These are phyloP conservation scores for Metschnikowia kofuensis DNA, from an alignment of 805 yeast genomes.

Conservation along the genomic window DNA sequence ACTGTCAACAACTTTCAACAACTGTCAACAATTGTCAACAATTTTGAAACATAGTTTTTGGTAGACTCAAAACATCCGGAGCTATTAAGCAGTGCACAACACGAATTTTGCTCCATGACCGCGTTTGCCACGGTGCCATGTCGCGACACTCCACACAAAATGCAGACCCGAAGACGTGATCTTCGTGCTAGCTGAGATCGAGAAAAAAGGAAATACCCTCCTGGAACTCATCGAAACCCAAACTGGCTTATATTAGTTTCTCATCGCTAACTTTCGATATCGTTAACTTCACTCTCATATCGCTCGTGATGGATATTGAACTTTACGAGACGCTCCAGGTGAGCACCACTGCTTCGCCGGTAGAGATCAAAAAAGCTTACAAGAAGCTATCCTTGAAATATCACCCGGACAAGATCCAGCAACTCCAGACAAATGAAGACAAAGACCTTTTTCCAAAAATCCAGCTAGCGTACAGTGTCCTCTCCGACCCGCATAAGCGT, in stretches of 20 bases:
- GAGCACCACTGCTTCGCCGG: conserved; percentile 36
- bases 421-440: conserved; percentile 18
- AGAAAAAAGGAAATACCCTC: neutral
- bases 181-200: conserved; percentile 1
- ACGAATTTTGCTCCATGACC: too few relatives aligned
- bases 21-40: too few relatives aligned
- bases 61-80: too few relatives aligned
- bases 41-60: too few relatives aligned
- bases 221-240: neutral
- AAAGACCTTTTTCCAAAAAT: conserved; percentile 54
- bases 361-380: conserved; percentile 57
- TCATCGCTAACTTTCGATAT: too few relatives aligned
- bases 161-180: conserved; percentile 7
- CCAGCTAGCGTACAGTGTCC: conserved; percentile 70
- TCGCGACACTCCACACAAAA: conserved; percentile 6
- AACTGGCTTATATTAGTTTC: too few relatives aligned
- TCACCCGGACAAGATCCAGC: conserved; percentile 31
- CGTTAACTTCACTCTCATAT: too few relatives aligned
- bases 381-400: conserved; percentile 23
- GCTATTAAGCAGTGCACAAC: too few relatives aligned
- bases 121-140: neutral
- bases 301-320: conserved; percentile 41
- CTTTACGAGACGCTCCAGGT: conserved; percentile 59
- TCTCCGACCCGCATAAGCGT: conserved; percentile 57
- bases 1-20: too few relatives aligned